A percentile compares a stretch with the other conserved stretches of the same genome.
These are phyloP conservation scores for Polymyxa betae DNA, from an alignment of 208 protist species.

Conservation along the genomic window DNA sequence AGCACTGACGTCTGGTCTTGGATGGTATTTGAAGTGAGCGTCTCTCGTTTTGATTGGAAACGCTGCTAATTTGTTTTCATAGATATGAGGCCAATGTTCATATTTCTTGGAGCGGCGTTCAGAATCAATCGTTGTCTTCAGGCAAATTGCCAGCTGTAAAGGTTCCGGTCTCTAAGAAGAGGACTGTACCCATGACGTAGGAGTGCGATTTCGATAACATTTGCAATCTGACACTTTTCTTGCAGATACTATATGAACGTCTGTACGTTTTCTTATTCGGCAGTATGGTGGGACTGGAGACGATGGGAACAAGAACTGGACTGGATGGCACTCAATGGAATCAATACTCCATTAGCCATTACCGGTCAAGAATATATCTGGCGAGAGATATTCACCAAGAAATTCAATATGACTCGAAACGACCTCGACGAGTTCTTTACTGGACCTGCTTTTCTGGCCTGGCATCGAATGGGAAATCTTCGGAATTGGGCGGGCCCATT, in stretches of 20 bases:
- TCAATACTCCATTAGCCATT: slow-evolving; percentile 74
- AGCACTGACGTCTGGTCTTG: not conserved
- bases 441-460: slow-evolving; percentile 72
- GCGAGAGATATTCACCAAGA: slow-evolving; percentile 53
- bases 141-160: not conserved
- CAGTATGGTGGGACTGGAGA: slow-evolving; percentile 72
- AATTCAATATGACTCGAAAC: slow-evolving; percentile 61
- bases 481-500: slow-evolving; percentile 67
- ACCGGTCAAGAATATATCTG: slow-evolving; percentile 76
- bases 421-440: slow-evolving; percentile 69
- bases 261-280: slow-evolving; percentile 68
- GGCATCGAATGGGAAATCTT: slow-evolving; percentile 73
- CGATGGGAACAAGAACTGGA: slow-evolving; percentile 76
- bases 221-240: not conserved
- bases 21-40: slow-evolving; percentile 39
- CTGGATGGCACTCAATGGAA: slow-evolving; percentile 77
- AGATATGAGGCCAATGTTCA: slow-evolving; percentile 46
- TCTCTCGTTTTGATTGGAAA: not conserved
- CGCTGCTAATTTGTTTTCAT: not conserved
- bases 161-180: not conserved
- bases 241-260: slow-evolving; percentile 71
- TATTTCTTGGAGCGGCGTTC: slow-evolving; percentile 40
- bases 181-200: slow-evolving; percentile 7
- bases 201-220: not conserved
- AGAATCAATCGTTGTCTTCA: not conserved